Evolutionary conservation across 805 yeast genomes (phyloP), one percentile per base, ranked within the genome.

Genomic region (Diddensiella santjacobensis): DNA sequence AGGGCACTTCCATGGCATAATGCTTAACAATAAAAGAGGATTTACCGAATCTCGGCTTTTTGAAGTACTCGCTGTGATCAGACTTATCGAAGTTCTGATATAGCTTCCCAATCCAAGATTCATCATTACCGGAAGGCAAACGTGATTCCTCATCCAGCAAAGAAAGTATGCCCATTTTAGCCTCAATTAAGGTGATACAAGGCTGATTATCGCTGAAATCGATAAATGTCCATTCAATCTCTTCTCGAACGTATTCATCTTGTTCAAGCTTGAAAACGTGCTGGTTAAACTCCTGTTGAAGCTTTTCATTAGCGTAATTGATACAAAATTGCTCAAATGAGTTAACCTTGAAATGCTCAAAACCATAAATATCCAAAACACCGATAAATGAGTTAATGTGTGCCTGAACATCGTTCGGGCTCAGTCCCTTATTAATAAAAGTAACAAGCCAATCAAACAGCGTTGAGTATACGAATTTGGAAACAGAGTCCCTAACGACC

Each of bases 241-340:
- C 85, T 70, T 91, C 98, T 51, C 79, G 80, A 46, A 89, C 77
- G 64, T 91, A 91, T 64, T 93, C 97, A 62, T 90, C 96, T 72
- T 93, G 98, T 65, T 91, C 99, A 53, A 93, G 77, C 65, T 91
- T 91, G 78, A 91, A 91, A 46, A 91, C 97, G 62, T 91, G 97
- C 71, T 89, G 97, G 61, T 90, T 91, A 69, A 91, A 91, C 67
- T 91, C 97, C 69, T 91, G 98, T 69, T 91, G 98, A 59, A 91
- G 76, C 69, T 91, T 91, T 71, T 91, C 99, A 31, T 53, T 53
- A 20, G 57, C 55, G 44, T 66, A 66, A 65, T 93, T 93, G 70
- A 93, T 93, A 72, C 99, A 91, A 69, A 91, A 91, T 68, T 91
- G 99, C 70, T 91, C 99, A 62, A 91, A 91, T 5, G 96, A 89